Base-by-base conservation (phyloP, 2,329 filamentous ascomycete genomes). In the Dactylella cylindrospora region DNA sequence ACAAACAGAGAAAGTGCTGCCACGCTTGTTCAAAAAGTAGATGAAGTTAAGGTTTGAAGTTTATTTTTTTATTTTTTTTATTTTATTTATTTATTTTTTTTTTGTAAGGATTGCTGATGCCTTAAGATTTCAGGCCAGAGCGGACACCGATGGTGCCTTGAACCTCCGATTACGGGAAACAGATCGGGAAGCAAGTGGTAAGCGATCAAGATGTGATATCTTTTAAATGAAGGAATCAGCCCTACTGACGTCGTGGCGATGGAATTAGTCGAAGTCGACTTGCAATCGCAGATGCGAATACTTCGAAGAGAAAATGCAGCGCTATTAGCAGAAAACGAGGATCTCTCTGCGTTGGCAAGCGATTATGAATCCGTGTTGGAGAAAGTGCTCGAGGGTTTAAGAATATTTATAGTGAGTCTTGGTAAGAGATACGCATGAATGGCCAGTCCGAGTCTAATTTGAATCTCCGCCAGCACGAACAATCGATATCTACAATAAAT, bases 401-500 rank as follows among this genome's bases (percentile, higher is more conserved):
- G 68, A 19, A 59, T 69, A 23, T 69, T 68, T 40, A 65, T 68
- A 23, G 68, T 69, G 41, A 38, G 62, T 31, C 36, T 47, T 6
- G 19, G n/a, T n/a, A 31, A 25, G 8, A 10, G 17, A 36, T 23
- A 12, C 10, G 36, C 15, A n/a, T 23, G 8, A 19, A 20, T 7
- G n/a, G 29, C n/a, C 22, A n/a, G 10, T 13, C 9, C 13, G 5
- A 8, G 25, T 4, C 44, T 29, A 28, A 29, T 31, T 5, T n/a
- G 7, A 31, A 17, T 12, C 13, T 13, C 28, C 35, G 20, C 57
- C 32, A 68, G 68, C 66, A 68, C 31, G 68, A 69, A 46, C 67
- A 69, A 61, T 68, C 67, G 15, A 66, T 68, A 33, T 67, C 67
- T 6, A 69, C 67, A 12, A 69, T 69, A 38, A 69, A 69, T 33